Percentiles rank a stretch among this genome's conserved stretches.
These are phyloP conservation scores for Tricholoma sp. DNA, from an alignment of 768 basidiomycete genomes.

Conservation along the genomic window DNA sequence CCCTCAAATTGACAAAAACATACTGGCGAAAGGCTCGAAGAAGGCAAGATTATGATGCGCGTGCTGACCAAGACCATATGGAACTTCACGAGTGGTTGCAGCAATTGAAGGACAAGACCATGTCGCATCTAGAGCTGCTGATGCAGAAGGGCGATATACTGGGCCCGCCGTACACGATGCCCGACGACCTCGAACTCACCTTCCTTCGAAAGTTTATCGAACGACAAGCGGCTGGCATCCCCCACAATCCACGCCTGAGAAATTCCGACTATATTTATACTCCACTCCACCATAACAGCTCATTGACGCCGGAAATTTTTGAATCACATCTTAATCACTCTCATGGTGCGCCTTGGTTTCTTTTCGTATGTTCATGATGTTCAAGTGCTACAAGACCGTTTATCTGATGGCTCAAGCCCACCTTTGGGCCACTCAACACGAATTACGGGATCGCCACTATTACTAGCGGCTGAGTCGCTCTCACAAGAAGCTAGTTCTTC, in stretches of 20 bases:
- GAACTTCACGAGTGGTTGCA: conserved; percentile 85
- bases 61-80: conserved; percentile 87
- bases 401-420: conserved; percentile 32
- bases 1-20: conserved; percentile 79
- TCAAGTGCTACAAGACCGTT: conserved; percentile 23
- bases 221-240: conserved; percentile 66
- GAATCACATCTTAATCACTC: conserved; percentile 37
- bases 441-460: conserved; percentile 46
- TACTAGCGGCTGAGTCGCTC: conserved; percentile 47
- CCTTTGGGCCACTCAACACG: conserved; percentile 33
- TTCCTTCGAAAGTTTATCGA: conserved; percentile 83
- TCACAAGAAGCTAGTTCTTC: conserved; percentile 54
- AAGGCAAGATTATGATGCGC: conserved; percentile 80
- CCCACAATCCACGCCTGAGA: conserved; percentile 77
- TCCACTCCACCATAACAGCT: conserved; percentile 38
- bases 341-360: conserved; percentile 24
- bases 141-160: conserved; percentile 88
- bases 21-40: conserved; percentile 81
- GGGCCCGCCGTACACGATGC: conserved; percentile 78
- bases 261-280: conserved; percentile 37
- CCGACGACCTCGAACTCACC: conserved; percentile 69
- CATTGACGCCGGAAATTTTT: conserved; percentile 45
- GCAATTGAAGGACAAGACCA: conserved; percentile 83
- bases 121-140: conserved; percentile 80
- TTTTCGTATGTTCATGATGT: neutral